phyloP scores from a whole-genome alignment of 169 alveolate species.

The Eimeria nieschulzi region DNA sequence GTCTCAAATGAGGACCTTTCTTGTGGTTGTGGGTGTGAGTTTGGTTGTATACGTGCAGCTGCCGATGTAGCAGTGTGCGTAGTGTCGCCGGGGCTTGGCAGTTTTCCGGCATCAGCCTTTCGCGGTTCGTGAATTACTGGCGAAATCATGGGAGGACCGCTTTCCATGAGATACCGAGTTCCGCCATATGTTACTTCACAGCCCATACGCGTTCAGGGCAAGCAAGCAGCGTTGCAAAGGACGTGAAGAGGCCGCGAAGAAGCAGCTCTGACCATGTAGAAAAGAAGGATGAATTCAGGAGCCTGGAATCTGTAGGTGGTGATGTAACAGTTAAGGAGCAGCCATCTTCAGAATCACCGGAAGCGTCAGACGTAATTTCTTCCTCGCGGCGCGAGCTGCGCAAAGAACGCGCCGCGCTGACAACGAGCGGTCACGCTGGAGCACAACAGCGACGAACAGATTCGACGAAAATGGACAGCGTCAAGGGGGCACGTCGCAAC shows the following conservation, averaged over 20 bases:
- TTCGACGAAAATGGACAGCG: neutral
- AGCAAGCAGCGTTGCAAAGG: neutral
- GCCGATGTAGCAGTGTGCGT: slow-evolving; percentile 62
- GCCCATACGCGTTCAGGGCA: slow-evolving; percentile 1
- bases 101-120: slow-evolving; percentile 62
- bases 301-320: neutral
- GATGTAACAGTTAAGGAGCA: slow-evolving; percentile 9
- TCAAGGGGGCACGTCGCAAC: neutral
- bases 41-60: slow-evolving; percentile 13
- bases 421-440: neutral
- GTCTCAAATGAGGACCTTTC: neutral
- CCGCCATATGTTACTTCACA: slow-evolving; percentile 5
- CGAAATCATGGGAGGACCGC: slow-evolving; percentile 55
- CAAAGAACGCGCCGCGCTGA: neutral
- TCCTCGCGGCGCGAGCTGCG: slow-evolving; percentile 40
- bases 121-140: slow-evolving; percentile 72
- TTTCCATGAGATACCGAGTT: neutral
- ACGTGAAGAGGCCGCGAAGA: slow-evolving; percentile 20
- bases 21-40: neutral
- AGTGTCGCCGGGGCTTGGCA: slow-evolving; percentile 74
- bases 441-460: slow-evolving; percentile 22
- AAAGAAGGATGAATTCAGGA: neutral
- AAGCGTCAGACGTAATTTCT: neutral
- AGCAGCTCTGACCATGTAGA: neutral
- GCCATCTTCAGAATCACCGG: neutral